Conservation (phyloP, 2,329 filamentous ascomycete species). For the Diplodia scrobiculata region DNA sequence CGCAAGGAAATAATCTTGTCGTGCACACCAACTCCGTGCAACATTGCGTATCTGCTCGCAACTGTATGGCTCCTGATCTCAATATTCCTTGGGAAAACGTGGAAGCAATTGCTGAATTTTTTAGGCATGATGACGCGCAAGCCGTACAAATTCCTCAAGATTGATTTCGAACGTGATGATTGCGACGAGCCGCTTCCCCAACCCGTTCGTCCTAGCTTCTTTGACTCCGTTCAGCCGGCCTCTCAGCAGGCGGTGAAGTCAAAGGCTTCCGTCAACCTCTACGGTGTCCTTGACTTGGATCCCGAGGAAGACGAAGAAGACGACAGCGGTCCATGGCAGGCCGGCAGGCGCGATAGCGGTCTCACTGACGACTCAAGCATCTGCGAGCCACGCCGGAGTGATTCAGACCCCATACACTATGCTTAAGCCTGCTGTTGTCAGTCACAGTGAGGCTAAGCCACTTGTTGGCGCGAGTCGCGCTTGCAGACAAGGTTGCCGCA, state of each 20-base stretch:
- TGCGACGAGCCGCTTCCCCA: conserved; percentile 53
- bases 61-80: not conserved
- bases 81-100: too few species aligned
- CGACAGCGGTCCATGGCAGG: not conserved
- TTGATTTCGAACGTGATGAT: conserved; percentile 73
- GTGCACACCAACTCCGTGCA: conserved; percentile 77
- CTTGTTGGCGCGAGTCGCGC: not conserved
- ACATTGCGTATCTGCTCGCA: conserved; percentile 72
- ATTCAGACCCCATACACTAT: not conserved
- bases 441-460: not conserved
- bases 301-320: conserved; percentile 34
- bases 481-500: not conserved
- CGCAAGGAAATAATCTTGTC: conserved; percentile 61
- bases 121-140: conserved; percentile 72
- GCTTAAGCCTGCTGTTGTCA: not conserved
- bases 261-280: conserved; percentile 35
- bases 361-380: not conserved
- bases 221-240: not conserved
- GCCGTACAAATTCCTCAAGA: conserved; percentile 69
- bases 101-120: not conserved
- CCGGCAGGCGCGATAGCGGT: not conserved
- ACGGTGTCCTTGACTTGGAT: conserved; percentile 39
- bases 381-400: not conserved
- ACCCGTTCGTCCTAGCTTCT: not conserved
- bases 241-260: not conserved